These are phyloP conservation scores for Letharia columbiana DNA, from an alignment of 495 filamentous ascomycete genomes.

Conservation along the genomic window DNA sequence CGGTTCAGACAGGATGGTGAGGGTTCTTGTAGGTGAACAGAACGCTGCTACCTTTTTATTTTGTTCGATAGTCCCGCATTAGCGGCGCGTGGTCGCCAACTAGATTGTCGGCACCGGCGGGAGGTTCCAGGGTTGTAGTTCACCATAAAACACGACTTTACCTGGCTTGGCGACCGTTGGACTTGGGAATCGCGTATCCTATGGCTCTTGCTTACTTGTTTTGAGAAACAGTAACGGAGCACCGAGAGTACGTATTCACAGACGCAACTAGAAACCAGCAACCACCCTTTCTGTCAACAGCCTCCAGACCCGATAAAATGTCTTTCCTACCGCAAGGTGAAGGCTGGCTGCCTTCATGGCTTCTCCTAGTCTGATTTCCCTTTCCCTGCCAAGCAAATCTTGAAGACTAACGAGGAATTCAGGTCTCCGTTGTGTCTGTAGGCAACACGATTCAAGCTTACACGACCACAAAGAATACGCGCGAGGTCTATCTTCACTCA, in stretches of 20 bases:
- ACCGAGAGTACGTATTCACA: neutral
- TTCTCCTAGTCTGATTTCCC: conserved; percentile 46
- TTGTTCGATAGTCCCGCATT: conserved; percentile 3
- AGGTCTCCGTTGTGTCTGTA: conserved; percentile 56
- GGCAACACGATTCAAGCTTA: conserved; percentile 79
- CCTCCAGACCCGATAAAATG: neutral
- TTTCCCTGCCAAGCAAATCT: conserved; percentile 3
- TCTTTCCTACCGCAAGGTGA: conserved; percentile 43
- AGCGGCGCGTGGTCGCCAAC: neutral
- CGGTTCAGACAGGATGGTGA: neutral
- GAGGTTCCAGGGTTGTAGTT: neutral
- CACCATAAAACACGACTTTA: no score
- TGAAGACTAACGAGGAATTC: conserved; percentile 11
- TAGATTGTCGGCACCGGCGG: neutral
- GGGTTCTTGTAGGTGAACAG: neutral
- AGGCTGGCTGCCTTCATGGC: conserved; percentile 59
- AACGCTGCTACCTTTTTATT: neutral
- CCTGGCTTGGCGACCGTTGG: no score
- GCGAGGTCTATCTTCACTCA: conserved; percentile 59
- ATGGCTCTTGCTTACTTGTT: no score
- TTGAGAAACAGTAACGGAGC: no score
- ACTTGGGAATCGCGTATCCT: no score
- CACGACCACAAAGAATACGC: conserved; percentile 60
- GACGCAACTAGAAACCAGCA: neutral
- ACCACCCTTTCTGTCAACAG: neutral